Base-by-base conservation (phyloP, 2,329 filamentous ascomycete genomes). In the Leptographium flavum region DNA sequence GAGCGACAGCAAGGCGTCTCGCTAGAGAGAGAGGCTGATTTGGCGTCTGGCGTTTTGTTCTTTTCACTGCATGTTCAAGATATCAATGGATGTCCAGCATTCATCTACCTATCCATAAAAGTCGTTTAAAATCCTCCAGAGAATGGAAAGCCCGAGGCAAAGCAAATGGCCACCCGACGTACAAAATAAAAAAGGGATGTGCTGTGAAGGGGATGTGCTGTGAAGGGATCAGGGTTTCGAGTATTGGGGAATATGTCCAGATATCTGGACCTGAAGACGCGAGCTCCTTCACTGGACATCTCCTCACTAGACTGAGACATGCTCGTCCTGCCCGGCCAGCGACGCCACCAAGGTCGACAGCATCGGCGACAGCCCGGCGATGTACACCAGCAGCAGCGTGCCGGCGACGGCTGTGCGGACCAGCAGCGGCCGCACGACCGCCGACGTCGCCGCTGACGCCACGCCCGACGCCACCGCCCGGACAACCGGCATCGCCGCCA, bases 381-480 rank as follows among this genome's bases (percentile, higher is more conserved):
- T 6, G 31, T 44, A 47, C 2, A 39, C n/a, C 21, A 42, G 36
- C n/a, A 53, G 30, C 14, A 53, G 43, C 11, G 31, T 37, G 1
- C 36, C 32, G 1, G 45, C 45, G 15, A 52, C 42, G n/a, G 42
- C 33, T 6, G 42, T 22, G n/a, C 51, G 51, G 11, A 49, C 45
- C n/a, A 47, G 37, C 14, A 50, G 40, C 5, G 46, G 47, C 19
- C 46, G 44, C 15, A 32, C 35, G 10, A 39, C 36, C 4, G 45
- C 40, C 31, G 47, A 42, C 3, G 41, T 40, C 15, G 44, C 39
- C n/a, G 45, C 37, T 7, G 43, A 23, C 21, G 41, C 23, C 2
- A 36, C 33, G n/a, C 45, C 40, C 11, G 47, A 33, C 13, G 35
- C 35, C 3, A 36, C 42, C 1, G 45, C 47, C 14, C 40, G 27